These are phyloP conservation scores for Sutorius eximius DNA, from an alignment of 1,284 basidiomycete genomes.

Conservation along the genomic window DNA sequence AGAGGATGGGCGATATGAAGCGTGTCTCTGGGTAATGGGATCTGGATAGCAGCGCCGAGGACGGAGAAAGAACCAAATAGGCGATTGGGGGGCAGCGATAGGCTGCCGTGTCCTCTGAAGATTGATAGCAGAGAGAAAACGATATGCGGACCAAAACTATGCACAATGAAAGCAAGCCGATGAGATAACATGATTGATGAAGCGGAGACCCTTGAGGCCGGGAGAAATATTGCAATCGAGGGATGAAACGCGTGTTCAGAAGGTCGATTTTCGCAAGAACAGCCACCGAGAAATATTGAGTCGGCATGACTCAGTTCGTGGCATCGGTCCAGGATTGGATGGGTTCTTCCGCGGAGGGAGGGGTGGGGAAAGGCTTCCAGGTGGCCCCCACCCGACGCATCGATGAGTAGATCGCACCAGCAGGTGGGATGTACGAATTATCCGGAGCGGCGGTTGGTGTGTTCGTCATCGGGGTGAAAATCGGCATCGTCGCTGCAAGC, in stretches of 20 bases:
- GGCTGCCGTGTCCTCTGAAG: background rate
- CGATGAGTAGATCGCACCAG: constrained; percentile 49
- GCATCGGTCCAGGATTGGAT: constrained; percentile 13
- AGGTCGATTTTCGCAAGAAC: background rate
- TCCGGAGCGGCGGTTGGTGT: constrained; percentile 1
- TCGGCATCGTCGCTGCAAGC: constrained; percentile 15
- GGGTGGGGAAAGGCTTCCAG: constrained; percentile 42
- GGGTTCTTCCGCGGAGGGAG: constrained; percentile 27
- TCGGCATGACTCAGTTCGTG: background rate
- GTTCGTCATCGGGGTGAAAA: constrained; percentile 35
- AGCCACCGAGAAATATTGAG: background rate
- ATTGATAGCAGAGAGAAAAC: constrained; percentile 18
- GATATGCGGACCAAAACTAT: constrained; percentile 17
- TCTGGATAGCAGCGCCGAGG: background rate
- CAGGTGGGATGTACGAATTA: constrained; percentile 49
- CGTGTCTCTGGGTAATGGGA: background rate
- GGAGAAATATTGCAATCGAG: background rate
- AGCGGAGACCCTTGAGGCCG: constrained; percentile 5
- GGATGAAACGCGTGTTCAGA: background rate
- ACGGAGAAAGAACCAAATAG: background rate
- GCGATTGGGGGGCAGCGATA: too few species aligned
- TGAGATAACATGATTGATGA: constrained; percentile 3
- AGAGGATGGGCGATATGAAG: background rate
- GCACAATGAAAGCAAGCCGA: constrained; percentile 24
- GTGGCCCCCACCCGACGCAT: constrained; percentile 53